phyloP scores from a whole-genome alignment of 495 filamentous ascomycete genomes.

The Aspergillus nanangensis region DNA sequence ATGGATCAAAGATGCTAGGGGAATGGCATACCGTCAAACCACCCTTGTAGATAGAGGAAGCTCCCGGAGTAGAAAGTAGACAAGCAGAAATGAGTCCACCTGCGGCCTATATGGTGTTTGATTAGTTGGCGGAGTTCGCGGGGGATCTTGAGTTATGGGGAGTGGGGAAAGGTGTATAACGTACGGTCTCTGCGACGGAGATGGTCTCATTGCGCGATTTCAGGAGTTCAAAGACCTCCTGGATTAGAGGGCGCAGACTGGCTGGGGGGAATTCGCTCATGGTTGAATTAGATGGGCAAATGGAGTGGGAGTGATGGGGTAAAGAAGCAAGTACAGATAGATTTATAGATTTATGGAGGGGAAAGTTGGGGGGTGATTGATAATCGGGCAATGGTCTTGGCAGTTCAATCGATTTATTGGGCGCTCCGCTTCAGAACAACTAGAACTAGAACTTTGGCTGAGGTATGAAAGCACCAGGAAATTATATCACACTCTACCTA shows the following conservation, averaged over 20 bases:
- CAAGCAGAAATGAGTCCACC: conserved; percentile 57
- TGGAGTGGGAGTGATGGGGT: background rate
- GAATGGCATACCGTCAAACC: conserved; percentile 40
- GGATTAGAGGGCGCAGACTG: conserved; percentile 41
- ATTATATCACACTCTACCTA: background rate
- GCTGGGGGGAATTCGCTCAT: conserved; percentile 41
- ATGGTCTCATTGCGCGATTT: conserved; percentile 49
- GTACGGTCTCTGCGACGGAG: conserved; percentile 57
- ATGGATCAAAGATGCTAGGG: background rate
- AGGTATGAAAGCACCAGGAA: too few relatives aligned
- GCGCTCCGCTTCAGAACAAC: background rate
- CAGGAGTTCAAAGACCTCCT: conserved; percentile 47
- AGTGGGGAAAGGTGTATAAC: conserved; percentile 8
- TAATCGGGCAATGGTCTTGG: background rate
- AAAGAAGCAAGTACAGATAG: background rate
- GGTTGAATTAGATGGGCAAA: background rate
- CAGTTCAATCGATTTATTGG: background rate
- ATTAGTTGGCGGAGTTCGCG: background rate
- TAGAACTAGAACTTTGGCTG: background rate
- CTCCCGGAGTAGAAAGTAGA: conserved; percentile 52
- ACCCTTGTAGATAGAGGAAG: conserved; percentile 53
- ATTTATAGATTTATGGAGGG: background rate
- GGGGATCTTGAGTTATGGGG: background rate
- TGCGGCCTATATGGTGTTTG: conserved; percentile 38
- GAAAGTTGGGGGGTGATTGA: background rate